Conservation (phyloP, 495 filamentous ascomycete species). For the Hypoxylon cercidicola region DNA sequence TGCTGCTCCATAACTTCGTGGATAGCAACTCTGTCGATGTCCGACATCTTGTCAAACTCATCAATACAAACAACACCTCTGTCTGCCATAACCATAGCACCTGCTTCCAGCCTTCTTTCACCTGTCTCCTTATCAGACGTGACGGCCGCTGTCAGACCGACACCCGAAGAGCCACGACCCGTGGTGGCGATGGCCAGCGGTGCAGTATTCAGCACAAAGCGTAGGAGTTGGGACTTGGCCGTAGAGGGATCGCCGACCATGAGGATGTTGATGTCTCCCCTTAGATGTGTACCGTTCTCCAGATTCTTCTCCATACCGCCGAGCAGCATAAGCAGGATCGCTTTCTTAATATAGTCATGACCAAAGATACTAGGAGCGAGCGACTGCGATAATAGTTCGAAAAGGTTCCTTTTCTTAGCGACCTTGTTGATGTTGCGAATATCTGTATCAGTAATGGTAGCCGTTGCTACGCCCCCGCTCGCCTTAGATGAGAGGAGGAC, state of each 20-base stretch:
- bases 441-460: conserved; percentile 95
- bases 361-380: conserved; percentile 98
- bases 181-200: conserved; percentile 97
- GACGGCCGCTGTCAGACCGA: conserved; percentile 97
- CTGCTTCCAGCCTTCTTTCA: conserved; percentile 92
- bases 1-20: conserved; percentile 99
- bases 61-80: conserved; percentile 99
- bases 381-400: conserved; percentile 93
- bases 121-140: conserved; percentile 98
- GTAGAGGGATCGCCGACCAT: conserved; percentile 99
- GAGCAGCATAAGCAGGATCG: conserved; percentile 96
- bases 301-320: conserved; percentile 99
- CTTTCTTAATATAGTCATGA: conserved; percentile 98
- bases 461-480: conserved; percentile 91
- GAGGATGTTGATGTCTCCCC: conserved; percentile 98
- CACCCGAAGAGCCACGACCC: conserved; percentile 95
- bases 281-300: conserved; percentile 96
- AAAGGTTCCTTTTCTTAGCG: conserved; percentile 92
- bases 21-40: conserved; percentile 96
- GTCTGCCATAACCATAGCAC: conserved; percentile 98
- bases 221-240: conserved; percentile 96
- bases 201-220: conserved; percentile 97
- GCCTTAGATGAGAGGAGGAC: conserved; percentile 96
- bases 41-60: conserved; percentile 99
- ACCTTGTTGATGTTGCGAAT: conserved; percentile 99